These are phyloP conservation scores for Neonectria faginata DNA, from an alignment of 2,329 filamentous ascomycete genomes.

Conservation along the genomic window DNA sequence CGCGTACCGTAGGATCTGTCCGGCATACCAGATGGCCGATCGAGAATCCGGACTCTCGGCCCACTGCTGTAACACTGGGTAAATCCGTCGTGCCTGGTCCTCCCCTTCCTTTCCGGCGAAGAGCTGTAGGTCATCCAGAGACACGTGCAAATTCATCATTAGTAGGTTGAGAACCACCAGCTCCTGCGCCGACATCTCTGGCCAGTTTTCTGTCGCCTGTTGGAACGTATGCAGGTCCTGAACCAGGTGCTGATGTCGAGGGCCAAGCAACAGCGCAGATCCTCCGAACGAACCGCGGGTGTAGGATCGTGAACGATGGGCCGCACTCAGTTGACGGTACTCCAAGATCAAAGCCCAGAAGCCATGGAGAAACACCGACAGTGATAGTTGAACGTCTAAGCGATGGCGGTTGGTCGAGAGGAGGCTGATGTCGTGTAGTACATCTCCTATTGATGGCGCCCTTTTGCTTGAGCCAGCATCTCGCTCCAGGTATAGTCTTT, in stretches of 20 bases:
- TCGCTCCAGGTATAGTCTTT: slow-evolving; percentile 64
- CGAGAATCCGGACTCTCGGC: slow-evolving; percentile 65
- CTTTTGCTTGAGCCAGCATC: slow-evolving; percentile 53
- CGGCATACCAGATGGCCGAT: slow-evolving; percentile 75
- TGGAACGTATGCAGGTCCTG: slow-evolving; percentile 65
- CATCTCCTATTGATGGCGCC: slow-evolving; percentile 65
- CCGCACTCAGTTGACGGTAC: slow-evolving; percentile 69
- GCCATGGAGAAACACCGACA: slow-evolving; percentile 72
- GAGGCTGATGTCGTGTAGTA: slow-evolving; percentile 67
- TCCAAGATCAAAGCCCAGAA: slow-evolving; percentile 76
- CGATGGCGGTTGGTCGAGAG: slow-evolving; percentile 61
- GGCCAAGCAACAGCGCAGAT: slow-evolving; percentile 61
- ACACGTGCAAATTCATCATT: slow-evolving; percentile 73
- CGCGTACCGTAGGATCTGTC: slow-evolving; percentile 72
- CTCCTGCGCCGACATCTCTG: slow-evolving; percentile 59
- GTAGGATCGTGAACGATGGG: slow-evolving; percentile 61
- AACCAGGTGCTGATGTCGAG: slow-evolving; percentile 72
- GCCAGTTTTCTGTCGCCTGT: slow-evolving; percentile 56
- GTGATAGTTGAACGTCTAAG: slow-evolving; percentile 68
- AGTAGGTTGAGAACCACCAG: slow-evolving; percentile 65
- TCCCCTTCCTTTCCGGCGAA: slow-evolving; percentile 76
- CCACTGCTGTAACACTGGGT: slow-evolving; percentile 70
- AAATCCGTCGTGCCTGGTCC: slow-evolving; percentile 71
- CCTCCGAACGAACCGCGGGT: slow-evolving; percentile 54
- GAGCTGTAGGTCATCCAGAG: slow-evolving; percentile 73